Evolutionary conservation across 1,284 basidiomycete genomes (phyloP).

Genomic region (Papiliotrema flavescens): DNA sequence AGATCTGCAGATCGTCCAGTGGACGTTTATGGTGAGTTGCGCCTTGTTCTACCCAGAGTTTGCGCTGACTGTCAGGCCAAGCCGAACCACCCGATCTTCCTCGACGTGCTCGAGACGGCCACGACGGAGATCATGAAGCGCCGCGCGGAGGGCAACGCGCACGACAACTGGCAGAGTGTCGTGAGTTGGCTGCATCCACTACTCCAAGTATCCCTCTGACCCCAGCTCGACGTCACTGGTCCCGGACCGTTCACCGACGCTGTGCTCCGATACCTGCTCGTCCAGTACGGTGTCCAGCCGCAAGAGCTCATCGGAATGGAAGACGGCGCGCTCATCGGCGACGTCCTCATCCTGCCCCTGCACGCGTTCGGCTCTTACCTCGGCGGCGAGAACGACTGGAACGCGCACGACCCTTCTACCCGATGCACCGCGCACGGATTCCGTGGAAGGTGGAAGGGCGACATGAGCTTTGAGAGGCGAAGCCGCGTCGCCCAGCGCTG

Average conservation of each 20-base stretch:
- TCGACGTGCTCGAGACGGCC: constrained; percentile 25
- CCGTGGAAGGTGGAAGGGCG: constrained; percentile 11
- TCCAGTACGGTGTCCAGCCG: constrained; percentile 28
- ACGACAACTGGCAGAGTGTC: background rate
- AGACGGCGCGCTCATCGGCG: constrained; percentile 21
- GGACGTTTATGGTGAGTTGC: constrained; percentile 14
- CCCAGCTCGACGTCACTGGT: constrained; percentile 22
- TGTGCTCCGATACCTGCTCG: constrained; percentile 25
- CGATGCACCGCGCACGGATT: constrained; percentile 14
- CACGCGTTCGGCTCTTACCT: constrained; percentile 7
- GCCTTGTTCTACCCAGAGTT: too few relatives aligned
- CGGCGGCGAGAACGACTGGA: constrained; percentile 5
- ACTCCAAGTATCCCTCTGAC: background rate
- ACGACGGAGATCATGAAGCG: background rate
- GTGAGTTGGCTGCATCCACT: background rate
- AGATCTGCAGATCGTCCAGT: constrained; percentile 27
- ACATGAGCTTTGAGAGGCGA: background rate
- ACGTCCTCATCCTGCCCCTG: constrained; percentile 20
- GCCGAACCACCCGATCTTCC: constrained; percentile 24
- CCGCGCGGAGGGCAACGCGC: background rate
- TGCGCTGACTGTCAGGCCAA: constrained; percentile 17
- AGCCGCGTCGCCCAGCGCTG: too few relatives aligned
- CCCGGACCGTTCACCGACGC: constrained; percentile 28
- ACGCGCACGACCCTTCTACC: constrained; percentile 3
- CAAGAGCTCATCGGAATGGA: constrained; percentile 14